Conservation (phyloP, 441 rosid species). For the Croton setiger region DNA sequence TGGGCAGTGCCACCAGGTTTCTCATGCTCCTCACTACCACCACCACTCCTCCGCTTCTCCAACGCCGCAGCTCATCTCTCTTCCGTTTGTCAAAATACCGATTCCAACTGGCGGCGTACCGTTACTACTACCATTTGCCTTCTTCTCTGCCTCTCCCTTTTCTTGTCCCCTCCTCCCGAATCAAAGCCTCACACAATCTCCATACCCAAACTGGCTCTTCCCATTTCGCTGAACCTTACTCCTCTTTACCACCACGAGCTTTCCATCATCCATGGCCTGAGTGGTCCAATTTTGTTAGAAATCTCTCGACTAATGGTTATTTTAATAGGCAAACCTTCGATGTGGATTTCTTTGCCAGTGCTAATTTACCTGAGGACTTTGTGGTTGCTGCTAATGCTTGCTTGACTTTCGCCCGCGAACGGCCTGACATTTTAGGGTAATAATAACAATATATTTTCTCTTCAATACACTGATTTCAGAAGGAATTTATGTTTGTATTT, state of each 20-base stretch:
- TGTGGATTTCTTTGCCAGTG: conserved; percentile 30
- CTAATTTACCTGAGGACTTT: conserved; percentile 48
- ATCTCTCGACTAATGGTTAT: conserved; percentile 49
- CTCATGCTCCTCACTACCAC: conserved; percentile 50
- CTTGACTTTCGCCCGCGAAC: conserved; percentile 61
- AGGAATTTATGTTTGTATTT: background rate
- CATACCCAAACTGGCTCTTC: conserved; percentile 27
- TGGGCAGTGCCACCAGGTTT: conserved; percentile 64
- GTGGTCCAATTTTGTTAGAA: conserved; percentile 42
- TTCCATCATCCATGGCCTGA: conserved; percentile 43
- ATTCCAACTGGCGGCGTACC: conserved; percentile 9
- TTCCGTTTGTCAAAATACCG: conserved; percentile 18
- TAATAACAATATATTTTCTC: background rate
- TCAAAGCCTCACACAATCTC: conserved; percentile 26
- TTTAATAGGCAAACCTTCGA: conserved; percentile 21
- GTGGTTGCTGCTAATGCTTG: conserved; percentile 50
- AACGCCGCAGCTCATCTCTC: conserved; percentile 26
- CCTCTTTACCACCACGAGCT: conserved; percentile 21
- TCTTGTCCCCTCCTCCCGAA: conserved; percentile 12
- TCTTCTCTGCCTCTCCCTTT: conserved; percentile 15
- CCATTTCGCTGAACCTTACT: background rate
- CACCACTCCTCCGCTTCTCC: conserved; percentile 32
- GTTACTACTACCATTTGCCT: conserved; percentile 9
- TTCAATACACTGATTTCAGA: background rate
- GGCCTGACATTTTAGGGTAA: conserved; percentile 56